These are phyloP conservation scores for Xeromyces bisporus DNA, from an alignment of 495 filamentous ascomycete genomes.

Conservation along the genomic window DNA sequence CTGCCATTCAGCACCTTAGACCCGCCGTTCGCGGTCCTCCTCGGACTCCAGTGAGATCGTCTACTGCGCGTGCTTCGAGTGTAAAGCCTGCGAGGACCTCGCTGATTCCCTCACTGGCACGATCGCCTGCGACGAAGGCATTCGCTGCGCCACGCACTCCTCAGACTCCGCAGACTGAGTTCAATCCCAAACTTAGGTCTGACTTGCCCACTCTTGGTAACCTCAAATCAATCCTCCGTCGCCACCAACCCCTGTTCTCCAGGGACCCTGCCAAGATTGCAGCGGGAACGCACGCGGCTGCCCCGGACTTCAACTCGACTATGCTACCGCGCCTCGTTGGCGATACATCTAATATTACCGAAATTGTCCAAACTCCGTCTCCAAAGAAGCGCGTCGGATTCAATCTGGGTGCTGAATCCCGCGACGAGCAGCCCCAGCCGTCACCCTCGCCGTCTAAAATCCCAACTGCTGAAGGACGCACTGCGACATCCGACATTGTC, in stretches of 20 bases:
- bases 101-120: conserved; percentile 36
- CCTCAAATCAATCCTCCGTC: conserved; percentile 46
- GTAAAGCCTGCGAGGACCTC: conserved; percentile 38
- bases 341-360: conserved; percentile 7
- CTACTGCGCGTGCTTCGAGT: conserved; percentile 44
- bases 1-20: conserved; percentile 23
- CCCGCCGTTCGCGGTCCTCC: conserved; percentile 30
- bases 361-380: conserved; percentile 23
- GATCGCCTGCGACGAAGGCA: conserved; percentile 31
- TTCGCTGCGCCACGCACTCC: conserved; percentile 24
- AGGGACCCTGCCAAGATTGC: conserved; percentile 43
- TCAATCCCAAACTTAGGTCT: conserved; percentile 29
- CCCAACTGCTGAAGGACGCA: conserved; percentile 12
- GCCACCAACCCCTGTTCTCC: conserved; percentile 42
- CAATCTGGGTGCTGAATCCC: conserved; percentile 33
- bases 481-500: conserved; percentile 16
- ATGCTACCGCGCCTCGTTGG: conserved; percentile 23
- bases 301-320: conserved; percentile 29
- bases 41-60: conserved; percentile 69
- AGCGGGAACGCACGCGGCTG: conserved; percentile 39
- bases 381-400: conserved; percentile 47
- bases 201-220: conserved; percentile 23
- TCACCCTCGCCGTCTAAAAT: conserved; percentile 31
- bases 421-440: conserved; percentile 16
- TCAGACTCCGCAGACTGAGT: conserved; percentile 29